phyloP scores from a whole-genome alignment of 2,329 filamentous ascomycete species.

The Alternaria arbusti region DNA sequence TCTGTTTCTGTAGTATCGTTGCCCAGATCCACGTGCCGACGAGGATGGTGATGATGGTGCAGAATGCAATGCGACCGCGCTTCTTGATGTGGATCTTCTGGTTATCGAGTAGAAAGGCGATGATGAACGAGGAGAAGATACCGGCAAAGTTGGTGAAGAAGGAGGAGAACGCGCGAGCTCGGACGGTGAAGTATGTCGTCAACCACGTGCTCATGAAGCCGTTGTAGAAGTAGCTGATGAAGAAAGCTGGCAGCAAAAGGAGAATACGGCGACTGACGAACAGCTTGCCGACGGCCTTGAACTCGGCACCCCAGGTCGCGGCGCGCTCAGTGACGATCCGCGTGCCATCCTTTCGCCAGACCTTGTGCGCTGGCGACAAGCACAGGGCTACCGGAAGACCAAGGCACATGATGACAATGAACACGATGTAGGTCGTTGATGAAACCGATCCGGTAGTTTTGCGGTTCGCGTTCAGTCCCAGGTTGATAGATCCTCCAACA shows the following conservation, averaged over 20 bases:
- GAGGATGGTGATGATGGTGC: slow-evolving; percentile 37
- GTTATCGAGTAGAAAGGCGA: slow-evolving; percentile 42
- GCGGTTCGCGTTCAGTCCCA: slow-evolving; percentile 54
- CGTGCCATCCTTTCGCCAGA: slow-evolving; percentile 53
- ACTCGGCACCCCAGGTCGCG: slow-evolving; percentile 33
- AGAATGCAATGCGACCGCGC: slow-evolving; percentile 38
- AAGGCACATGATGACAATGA: slow-evolving; percentile 57
- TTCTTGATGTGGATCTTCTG: slow-evolving; percentile 44
- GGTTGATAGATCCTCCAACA: slow-evolving; percentile 59
- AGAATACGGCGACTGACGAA: slow-evolving; percentile 41
- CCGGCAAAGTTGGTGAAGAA: slow-evolving; percentile 49
- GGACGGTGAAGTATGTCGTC: slow-evolving; percentile 46
- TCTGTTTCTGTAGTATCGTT: slow-evolving; percentile 39
- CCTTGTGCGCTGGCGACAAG: slow-evolving; percentile 55
- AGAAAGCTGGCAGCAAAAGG: slow-evolving; percentile 44
- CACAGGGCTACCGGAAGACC: slow-evolving; percentile 53
- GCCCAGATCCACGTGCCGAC: slow-evolving; percentile 47
- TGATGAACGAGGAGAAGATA: slow-evolving; percentile 46
- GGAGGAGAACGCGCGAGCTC: slow-evolving; percentile 42
- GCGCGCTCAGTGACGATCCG: slow-evolving; percentile 33
- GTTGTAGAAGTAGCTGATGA: slow-evolving; percentile 50
- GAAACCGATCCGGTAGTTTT: slow-evolving; percentile 49
- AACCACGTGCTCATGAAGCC: slow-evolving; percentile 46
- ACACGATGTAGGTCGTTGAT: slow-evolving; percentile 53
- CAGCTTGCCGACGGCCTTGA: slow-evolving; percentile 38